Base-by-base conservation (phyloP, 2,329 filamentous ascomycete species). In the Cercospora zeina region DNA sequence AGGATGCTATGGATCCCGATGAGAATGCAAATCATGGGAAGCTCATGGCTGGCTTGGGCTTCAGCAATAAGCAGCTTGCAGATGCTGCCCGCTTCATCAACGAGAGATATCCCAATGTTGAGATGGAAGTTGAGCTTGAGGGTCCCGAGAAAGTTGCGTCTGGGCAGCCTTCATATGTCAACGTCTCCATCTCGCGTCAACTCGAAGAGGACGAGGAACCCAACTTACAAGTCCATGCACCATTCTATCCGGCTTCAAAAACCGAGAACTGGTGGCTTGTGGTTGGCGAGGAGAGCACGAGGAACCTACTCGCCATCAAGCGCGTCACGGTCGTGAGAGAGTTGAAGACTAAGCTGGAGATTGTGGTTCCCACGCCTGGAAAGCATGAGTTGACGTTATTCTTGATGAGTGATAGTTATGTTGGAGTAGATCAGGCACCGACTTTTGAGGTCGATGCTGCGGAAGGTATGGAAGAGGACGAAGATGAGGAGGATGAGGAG, bases 241-340 rank as follows among this genome's bases (percentile, higher is more conserved):
- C 95, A 0, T 99, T 97, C 82, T 99, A 95, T 75, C 93, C 95
- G 0, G 82, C 77, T 54, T 89, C 89, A 76, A 99, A 99, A 83
- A 89, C 91, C 80, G 95, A 99, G 82, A 96, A 95, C 74, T 99
- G 93, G 93, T 99, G 95, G 95, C 80, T 99, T 60, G 91, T 99
- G 19, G 91, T 99, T 34, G 93, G 93, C 31, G 93, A 97, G 70
- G 92, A 97, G 79, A 89, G 86, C 75, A 91, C 89, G 42, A 93
- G 91, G 80, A 93, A 84, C 66, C 81, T 99, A 65, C 81, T 97
- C 62, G 93, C 91, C 2, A 96, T 97, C 80, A 99, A 97, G 83
- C 86, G 93, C 69, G 88, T 99, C 63, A 96, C 93, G 1, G 89
- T 99, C 66, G 89, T 87, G 42, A 85, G 85, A 69, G 87, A 89